phyloP scores from a whole-genome alignment of 2,329 filamentous ascomycete species.

The Helminthosporium solani region DNA sequence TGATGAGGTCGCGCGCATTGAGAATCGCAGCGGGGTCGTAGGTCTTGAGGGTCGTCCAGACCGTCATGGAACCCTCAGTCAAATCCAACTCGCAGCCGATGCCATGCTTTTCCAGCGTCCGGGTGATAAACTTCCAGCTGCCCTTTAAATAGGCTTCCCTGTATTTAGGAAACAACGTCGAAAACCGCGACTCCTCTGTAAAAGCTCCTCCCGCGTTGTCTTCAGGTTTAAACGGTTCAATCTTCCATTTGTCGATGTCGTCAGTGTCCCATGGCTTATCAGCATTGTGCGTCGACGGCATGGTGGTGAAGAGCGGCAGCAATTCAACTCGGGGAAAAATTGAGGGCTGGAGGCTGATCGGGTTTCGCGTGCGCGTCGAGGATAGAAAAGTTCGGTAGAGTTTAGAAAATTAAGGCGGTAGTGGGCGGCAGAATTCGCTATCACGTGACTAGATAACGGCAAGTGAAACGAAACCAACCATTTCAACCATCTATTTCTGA shows the following conservation, averaged over 20 bases:
- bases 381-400: not conserved
- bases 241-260: slow-evolving; percentile 96
- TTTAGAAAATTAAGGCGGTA: not conserved
- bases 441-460: not conserved
- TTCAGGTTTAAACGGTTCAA: slow-evolving; percentile 78
- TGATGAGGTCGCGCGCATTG: slow-evolving; percentile 82
- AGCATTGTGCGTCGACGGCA: slow-evolving; percentile 72
- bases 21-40: slow-evolving; percentile 64
- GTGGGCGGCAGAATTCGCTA: slow-evolving; percentile 1
- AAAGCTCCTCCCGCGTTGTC: slow-evolving; percentile 87
- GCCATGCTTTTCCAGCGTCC: slow-evolving; percentile 79
- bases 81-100: slow-evolving; percentile 92
- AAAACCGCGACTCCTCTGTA: slow-evolving; percentile 88
- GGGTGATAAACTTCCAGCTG: slow-evolving; percentile 88
- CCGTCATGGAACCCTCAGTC: slow-evolving; percentile 93
- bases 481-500: no score
- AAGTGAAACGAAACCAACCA: no score
- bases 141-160: slow-evolving; percentile 91
- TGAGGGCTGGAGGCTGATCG: not conserved
- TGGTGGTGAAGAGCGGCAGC: not conserved
- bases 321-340: not conserved
- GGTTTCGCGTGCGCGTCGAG: not conserved
- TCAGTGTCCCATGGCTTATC: slow-evolving; percentile 81
- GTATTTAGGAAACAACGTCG: slow-evolving; percentile 88
- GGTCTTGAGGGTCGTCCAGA: slow-evolving; percentile 90